Base-by-base conservation (phyloP, 2,329 filamentous ascomycete genomes). In the Scytalidium lignicola region DNA sequence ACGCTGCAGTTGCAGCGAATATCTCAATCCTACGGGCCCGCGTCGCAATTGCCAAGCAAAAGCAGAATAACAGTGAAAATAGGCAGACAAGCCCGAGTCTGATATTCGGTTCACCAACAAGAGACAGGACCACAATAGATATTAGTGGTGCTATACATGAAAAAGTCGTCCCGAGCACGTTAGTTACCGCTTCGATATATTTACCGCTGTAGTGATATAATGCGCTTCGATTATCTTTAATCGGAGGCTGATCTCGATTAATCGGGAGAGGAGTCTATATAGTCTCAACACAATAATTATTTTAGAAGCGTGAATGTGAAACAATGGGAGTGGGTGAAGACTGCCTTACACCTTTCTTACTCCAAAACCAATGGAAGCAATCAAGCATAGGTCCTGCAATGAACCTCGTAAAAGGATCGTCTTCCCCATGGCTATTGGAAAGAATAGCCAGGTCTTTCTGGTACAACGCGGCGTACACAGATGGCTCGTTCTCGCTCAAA, bases 1-100 rank as follows among this genome's bases (percentile, higher is more conserved):
- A 62, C 54, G 61, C 58, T 40, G 60, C 61, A 5, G 59, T 61
- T 15, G 58, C 59, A 10, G 58, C 53, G 32, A 62, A 59, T 23
- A 62, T 57, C 54, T 63, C 60, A 17, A 57, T 60, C 44, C 60
- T 56, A 22, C 54, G 57, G 15, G 58, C 55, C 32, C 57, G 58
- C 3, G 58, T 62, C 46, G 55, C 55, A 1, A 61, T 43, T 44
- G 56, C 55, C 29, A 64, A 51, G 7, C 54, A 56, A 32, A 56
- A 46, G 12, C 53, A 53, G 42, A 63, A 64, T 2, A 62, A 41
- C 28, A 62, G 51, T 20, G 59, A 60, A 47, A 63, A 63, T 1
- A 60, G 43, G 50, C 62, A 55, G 6, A 62, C 56, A 7, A 62
- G 49, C 9, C 51, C 52, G 10, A 64, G 43, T 17, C 56, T 40